Base-by-base conservation (phyloP, 2,329 filamentous ascomycete genomes). In the Mycogone perniciosa region DNA sequence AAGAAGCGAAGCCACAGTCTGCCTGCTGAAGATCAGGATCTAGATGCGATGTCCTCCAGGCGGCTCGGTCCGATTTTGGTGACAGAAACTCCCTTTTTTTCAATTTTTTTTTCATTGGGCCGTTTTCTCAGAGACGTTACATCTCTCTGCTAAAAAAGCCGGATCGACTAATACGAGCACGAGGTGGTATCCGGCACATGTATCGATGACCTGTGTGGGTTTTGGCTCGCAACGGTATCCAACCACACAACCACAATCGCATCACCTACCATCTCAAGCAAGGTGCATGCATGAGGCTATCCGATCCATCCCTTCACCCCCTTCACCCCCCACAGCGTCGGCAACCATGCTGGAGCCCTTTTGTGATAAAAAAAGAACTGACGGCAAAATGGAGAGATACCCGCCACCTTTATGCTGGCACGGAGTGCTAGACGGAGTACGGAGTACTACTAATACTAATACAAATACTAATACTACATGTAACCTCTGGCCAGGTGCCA, bases 181-280 rank as follows among this genome's bases (percentile, higher is more conserved):
- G 48, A 51, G 48, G 48, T 46, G 37, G 48, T 20, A 49, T 27
- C 29, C 40, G 41, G 47, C 47, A 49, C 46, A 51, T 46, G 48
- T 43, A 41, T 35, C 48, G 46, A 20, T 20, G 31, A 31, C 5
- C 31, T 46, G 48, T 43, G 48, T 34, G 43, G 20, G 20, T 20
- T 20, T 43, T 45, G 38, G 43, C 37, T 37, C 31, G 35, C 37
- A 46, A 8, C n/a, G 20, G 44, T 33, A 33, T 10, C 48, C 48
- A 42, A 40, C 48, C 43, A 51, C 43, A 41, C 20, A 20, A 20
- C 20, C 3, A 20, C 20, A 20, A 20, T 20, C 20, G 20, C 20
- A 40, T n/a, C 42, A 50, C 48, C 48, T 50, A 35, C 48, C 48
- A 26, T 35, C 41, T 45, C 48, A 39, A 50, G 42, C 48, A 46